Evolutionary conservation across 768 basidiomycete species (phyloP).

Genomic region (Russula emetica): DNA sequence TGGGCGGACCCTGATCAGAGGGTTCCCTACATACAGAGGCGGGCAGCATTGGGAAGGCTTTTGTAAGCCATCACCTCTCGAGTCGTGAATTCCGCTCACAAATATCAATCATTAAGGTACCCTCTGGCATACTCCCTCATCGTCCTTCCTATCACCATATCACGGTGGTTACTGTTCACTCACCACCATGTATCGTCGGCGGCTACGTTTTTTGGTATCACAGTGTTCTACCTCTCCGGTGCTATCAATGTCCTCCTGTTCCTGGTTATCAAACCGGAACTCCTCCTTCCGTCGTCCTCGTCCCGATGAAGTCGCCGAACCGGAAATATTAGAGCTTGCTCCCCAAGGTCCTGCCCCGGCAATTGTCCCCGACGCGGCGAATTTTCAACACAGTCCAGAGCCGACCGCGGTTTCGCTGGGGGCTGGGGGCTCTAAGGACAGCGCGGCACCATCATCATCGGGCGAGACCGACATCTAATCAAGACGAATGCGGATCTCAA

Average conservation of each 20-base stretch:
- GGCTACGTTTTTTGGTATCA: slow-evolving; percentile 35
- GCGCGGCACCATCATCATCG: not conserved
- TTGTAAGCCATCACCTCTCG: slow-evolving; percentile 29
- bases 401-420: not conserved
- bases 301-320: too few relatives aligned
- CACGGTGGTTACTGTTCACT: not conserved
- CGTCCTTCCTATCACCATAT: not conserved
- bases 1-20: slow-evolving; percentile 13
- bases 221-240: not conserved
- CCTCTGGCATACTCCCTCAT: not conserved
- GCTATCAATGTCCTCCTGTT: too few relatives aligned
- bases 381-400: not conserved
- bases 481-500: not conserved
- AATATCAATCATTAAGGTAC: not conserved
- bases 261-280: too few relatives aligned
- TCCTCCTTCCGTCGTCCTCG: too few relatives aligned
- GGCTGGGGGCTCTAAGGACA: not conserved
- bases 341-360: not conserved
- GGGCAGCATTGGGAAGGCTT: slow-evolving; percentile 26
- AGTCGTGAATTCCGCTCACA: slow-evolving; percentile 1
- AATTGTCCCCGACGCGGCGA: not conserved
- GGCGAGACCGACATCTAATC: not conserved
- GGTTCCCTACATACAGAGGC: slow-evolving; percentile 10
- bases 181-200: slow-evolving; percentile 35
- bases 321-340: not conserved